phyloP scores from a whole-genome alignment of 176 grass and related monocot species.

The Oropetium thomaeum region DNA sequence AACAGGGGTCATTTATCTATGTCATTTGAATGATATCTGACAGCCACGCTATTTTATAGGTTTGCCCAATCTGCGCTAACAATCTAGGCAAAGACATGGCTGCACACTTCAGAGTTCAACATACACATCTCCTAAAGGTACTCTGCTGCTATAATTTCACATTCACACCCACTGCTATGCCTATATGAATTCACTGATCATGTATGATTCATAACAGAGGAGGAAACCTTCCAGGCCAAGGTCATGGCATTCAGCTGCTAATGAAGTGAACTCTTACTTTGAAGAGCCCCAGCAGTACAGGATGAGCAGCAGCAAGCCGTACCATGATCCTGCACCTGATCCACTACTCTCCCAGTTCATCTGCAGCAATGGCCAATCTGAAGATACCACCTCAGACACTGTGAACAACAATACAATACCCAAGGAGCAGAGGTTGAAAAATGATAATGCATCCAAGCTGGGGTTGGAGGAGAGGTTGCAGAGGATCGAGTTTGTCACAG shows the following conservation, averaged over 20 bases:
- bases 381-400: background rate
- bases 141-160: background rate
- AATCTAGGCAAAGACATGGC: conserved; percentile 75
- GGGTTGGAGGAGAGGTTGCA: conserved; percentile 63
- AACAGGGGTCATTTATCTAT: too few relatives aligned
- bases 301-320: background rate
- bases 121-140: conserved; percentile 74
- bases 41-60: conserved; percentile 30
- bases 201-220: conserved; percentile 45
- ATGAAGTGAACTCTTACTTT: conserved; percentile 35
- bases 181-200: background rate
- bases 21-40: background rate
- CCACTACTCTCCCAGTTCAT: conserved; percentile 74
- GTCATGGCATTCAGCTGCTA: conserved; percentile 32
- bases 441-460: conserved; percentile 32
- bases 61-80: conserved; percentile 74
- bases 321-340: conserved; percentile 53
- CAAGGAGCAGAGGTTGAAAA: conserved; percentile 37
- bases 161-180: background rate
- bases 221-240: conserved; percentile 64
- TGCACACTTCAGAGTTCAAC: conserved; percentile 62
- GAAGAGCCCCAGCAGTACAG: conserved; percentile 28
- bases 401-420: background rate
- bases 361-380: conserved; percentile 19
- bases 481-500: conserved; percentile 61